These are phyloP conservation scores for Fusarium stilboides DNA, from an alignment of 2,329 filamentous ascomycete species.

Conservation along the genomic window DNA sequence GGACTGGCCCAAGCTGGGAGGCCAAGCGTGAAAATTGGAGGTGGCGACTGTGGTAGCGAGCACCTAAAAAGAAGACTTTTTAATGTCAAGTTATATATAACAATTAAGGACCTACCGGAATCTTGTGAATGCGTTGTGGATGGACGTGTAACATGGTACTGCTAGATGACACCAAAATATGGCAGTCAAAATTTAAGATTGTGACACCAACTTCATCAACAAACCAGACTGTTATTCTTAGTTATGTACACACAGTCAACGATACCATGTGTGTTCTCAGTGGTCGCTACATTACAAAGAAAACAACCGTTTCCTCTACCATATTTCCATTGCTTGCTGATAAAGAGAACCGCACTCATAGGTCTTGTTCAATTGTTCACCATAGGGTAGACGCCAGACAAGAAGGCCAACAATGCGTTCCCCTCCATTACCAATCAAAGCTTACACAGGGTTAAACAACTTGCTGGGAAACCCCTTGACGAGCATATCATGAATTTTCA, in stretches of 20 bases:
- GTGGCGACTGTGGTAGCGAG: slow-evolving; percentile 34
- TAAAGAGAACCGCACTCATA: not conserved
- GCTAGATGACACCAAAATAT: too few relatives aligned
- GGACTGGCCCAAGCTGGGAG: slow-evolving; percentile 17
- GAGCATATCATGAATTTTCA: not conserved
- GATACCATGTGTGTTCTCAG: too few relatives aligned
- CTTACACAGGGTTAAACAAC: not conserved
- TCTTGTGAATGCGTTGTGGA: not conserved
- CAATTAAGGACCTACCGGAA: not conserved
- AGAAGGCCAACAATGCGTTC: not conserved
- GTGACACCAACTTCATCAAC: too few relatives aligned
- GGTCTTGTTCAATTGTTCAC: not conserved
- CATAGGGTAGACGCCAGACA: not conserved
- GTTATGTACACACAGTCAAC: too few relatives aligned
- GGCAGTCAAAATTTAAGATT: too few relatives aligned
- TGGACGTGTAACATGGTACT: not conserved
- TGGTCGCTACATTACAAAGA: too few relatives aligned
- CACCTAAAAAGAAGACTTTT: slow-evolving; percentile 33
- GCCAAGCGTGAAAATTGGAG: slow-evolving; percentile 23
- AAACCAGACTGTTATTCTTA: too few relatives aligned
- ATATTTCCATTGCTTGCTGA: too few relatives aligned
- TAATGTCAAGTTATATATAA: slow-evolving; percentile 33
- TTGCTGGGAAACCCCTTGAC: not conserved
- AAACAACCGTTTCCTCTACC: too few relatives aligned
- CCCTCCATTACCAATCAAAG: not conserved